Evolutionary conservation across 352 stramenopile genomes (phyloP).

Genomic region (Stramenopiles sp.): DNA sequence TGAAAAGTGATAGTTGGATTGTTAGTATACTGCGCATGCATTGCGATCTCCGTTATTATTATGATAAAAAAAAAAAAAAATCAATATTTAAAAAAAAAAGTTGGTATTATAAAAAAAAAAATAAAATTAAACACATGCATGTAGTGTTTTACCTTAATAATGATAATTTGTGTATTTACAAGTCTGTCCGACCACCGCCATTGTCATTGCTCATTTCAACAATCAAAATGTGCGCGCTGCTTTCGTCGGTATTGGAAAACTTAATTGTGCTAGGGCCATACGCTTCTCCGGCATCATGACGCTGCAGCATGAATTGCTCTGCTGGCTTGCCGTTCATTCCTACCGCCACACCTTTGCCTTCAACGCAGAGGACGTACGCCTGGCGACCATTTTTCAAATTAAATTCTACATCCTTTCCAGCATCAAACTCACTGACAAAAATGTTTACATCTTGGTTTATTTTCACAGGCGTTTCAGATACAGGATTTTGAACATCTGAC

Average conservation of each 20-base stretch:
- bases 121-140: no score
- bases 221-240: constrained; percentile 13
- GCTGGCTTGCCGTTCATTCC: constrained; percentile 22
- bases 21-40: no score
- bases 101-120: no score
- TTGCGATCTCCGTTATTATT: no score
- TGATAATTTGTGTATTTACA: no score
- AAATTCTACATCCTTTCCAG: constrained; percentile 23
- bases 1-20: no score
- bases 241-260: neutral
- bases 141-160: no score
- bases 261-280: neutral
- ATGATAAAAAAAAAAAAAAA: no score
- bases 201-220: no score
- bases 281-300: constrained; percentile 19
- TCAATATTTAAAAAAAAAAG: no score
- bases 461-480: constrained; percentile 26
- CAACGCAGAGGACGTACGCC: constrained; percentile 38
- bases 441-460: constrained; percentile 40
- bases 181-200: no score
- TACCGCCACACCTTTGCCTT: constrained; percentile 23
- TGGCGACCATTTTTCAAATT: constrained; percentile 27
- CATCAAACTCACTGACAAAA: constrained; percentile 35
- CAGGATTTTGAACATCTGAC: constrained; percentile 24
- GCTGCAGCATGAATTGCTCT: neutral